Evolutionary conservation across 1,284 basidiomycete species (phyloP), one percentile per base, ranked within the genome.

Genomic region (Fomitiporia mediterranea): DNA sequence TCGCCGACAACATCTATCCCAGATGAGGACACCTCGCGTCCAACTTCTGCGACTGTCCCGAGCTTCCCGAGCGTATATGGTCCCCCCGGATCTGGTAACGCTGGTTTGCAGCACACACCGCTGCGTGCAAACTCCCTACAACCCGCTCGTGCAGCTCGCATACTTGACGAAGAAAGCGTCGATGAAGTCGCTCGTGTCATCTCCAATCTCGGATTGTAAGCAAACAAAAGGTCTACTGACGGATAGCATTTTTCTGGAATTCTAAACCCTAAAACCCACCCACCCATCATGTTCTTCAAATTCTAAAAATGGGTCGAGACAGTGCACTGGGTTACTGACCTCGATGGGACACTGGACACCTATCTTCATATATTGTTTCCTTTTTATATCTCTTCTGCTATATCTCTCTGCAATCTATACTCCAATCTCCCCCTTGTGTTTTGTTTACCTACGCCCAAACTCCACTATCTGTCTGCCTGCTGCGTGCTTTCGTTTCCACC

Each of bases 41-140:
- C 88, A 23, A 82, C 79, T 9, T 88, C 86, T 32, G 82, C 76
- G 21, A 86, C 84, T 8, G 83, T 83, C 11, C 89, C 88, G 43
- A 84, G 81, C 8, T 91, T 91, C 74, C 89, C 89, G 7, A 90
- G 87, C 63, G 89, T 91, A 9, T 90, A 90, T 65, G 86, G 80
- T 0, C 63, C 82, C 3, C 78, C 81, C 15, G 68, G 73, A 35
- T 73, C 76, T 38, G 65, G 72, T 27, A 71, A 79, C 48, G 74
- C 77, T 37, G 56, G 62, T 23, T 40, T 47, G 52, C 21, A 50
- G 27, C n/a, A n/a, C n/a, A 63, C 55, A 59, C 64, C 55, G 28
- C 60, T 68, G 43, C 65, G 65, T 40, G 76, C 79, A 17, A 69
- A 74, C 28, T 72, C 75, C 47, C 66, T 69, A 32, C 75, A 78